A percentile compares a stretch with the other conserved stretches of the same genome.
Conservation (phyloP, 768 basidiomycete species). For the Termitomyces sp. region DNA sequence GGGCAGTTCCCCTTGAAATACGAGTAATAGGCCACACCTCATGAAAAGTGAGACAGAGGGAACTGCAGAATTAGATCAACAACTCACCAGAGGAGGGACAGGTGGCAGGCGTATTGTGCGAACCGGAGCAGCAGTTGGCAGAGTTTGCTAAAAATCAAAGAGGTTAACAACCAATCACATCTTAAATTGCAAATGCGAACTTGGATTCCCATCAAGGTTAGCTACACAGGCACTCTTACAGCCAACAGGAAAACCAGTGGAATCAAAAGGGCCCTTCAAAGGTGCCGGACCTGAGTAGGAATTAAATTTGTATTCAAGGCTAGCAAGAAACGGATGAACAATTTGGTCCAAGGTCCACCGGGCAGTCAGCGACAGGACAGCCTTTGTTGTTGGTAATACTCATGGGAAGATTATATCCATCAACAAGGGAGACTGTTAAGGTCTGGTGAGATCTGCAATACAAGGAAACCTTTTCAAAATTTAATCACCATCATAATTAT, state of each 20-base stretch:
- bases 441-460: neutral
- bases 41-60: neutral
- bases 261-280: conserved; percentile 43
- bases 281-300: conserved; percentile 7
- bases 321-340: conserved; percentile 30
- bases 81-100: conserved; percentile 21
- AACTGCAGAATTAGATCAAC: conserved; percentile 7
- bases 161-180: neutral
- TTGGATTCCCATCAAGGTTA: conserved; percentile 22
- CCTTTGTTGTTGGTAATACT: conserved; percentile 24
- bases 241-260: conserved; percentile 42
- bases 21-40: conserved; percentile 9
- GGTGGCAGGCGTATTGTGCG: no score
- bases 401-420: conserved; percentile 56
- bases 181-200: neutral
- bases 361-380: neutral
- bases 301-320: neutral
- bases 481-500: conserved; percentile 54
- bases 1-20: conserved; percentile 25
- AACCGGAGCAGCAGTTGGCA: no score
- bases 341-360: conserved; percentile 47
- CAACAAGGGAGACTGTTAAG: conserved; percentile 46
- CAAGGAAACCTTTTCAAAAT: no score
- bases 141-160: conserved; percentile 14
- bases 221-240: conserved; percentile 48